Evolutionary conservation across 768 basidiomycete genomes (phyloP).

Genomic region (Leccinum rimulosum): DNA sequence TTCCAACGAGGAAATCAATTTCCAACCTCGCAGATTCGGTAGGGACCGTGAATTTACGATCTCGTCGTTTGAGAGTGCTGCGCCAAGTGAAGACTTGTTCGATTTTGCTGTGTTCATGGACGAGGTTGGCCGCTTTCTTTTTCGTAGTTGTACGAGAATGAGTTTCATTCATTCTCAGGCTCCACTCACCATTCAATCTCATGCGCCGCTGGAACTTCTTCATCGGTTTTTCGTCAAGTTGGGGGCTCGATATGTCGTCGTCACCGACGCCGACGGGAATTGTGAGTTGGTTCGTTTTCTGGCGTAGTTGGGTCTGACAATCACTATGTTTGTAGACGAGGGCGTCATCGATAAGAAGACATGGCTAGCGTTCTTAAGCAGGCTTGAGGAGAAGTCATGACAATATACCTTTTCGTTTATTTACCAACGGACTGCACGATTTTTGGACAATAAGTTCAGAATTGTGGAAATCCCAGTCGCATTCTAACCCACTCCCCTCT

Average conservation of each 20-base stretch:
- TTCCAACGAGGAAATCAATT: conserved; percentile 62
- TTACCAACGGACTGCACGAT: not conserved
- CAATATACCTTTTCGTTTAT: not conserved
- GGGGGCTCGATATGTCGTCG: conserved; percentile 86
- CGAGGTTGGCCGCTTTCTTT: conserved; percentile 47
- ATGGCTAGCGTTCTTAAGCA: conserved; percentile 85
- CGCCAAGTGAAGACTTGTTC: conserved; percentile 48
- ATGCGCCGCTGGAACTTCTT: conserved; percentile 87
- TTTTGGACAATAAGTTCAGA: not conserved
- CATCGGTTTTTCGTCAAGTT: conserved; percentile 95
- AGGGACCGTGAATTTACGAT: conserved; percentile 44
- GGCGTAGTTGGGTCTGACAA: not conserved
- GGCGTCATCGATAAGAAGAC: conserved; percentile 93
- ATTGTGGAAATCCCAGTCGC: too few relatives aligned
- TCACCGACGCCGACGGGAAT: conserved; percentile 76
- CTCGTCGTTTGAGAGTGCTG: conserved; percentile 47
- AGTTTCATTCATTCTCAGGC: conserved; percentile 47
- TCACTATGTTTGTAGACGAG: conserved; percentile 50
- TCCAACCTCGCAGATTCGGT: conserved; percentile 49
- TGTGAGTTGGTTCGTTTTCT: conserved; percentile 48
- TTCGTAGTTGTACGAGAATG: not conserved
- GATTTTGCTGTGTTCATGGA: conserved; percentile 92
- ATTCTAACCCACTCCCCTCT: too few relatives aligned
- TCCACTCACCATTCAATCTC: conserved; percentile 78
- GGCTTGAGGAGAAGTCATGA: conserved; percentile 59